Conservation (phyloP, 805 yeast genomes). For the Zygosaccharomyces gambellarensis region DNA sequence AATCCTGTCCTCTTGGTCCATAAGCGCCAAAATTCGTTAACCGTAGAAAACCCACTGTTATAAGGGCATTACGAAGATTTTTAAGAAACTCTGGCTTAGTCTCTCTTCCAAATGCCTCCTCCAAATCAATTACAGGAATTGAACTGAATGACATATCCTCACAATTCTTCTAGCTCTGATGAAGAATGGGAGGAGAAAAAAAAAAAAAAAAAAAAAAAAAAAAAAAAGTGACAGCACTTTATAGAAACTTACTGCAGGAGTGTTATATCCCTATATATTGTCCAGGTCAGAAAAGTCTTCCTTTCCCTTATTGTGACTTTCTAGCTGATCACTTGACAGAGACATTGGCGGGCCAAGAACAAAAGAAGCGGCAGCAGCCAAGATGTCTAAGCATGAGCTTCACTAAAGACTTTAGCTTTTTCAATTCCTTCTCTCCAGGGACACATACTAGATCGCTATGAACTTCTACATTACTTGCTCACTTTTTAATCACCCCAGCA, state of each 20-base stretch:
- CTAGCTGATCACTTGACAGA: neutral
- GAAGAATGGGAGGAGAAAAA: neutral
- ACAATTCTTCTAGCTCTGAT: neutral
- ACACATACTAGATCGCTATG: neutral
- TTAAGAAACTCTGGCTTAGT: slow-evolving; percentile 41
- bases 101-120: slow-evolving; percentile 37
- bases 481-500: too few relatives aligned
- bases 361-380: neutral
- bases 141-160: slow-evolving; percentile 15
- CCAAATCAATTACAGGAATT: slow-evolving; percentile 16
- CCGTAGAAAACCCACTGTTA: slow-evolving; percentile 52
- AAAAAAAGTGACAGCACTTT: neutral
- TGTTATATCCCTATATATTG: neutral
- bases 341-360: neutral
- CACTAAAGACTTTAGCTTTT: neutral
- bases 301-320: neutral
- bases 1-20: slow-evolving; percentile 40
- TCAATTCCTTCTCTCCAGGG: too few relatives aligned
- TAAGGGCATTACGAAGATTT: slow-evolving; percentile 41
- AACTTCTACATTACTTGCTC: neutral
- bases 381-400: too few relatives aligned
- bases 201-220: too few relatives aligned
- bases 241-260: neutral
- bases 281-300: neutral
- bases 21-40: slow-evolving; percentile 38